These are phyloP conservation scores for Pseudocercospora vitis DNA, from an alignment of 2,329 filamentous ascomycete species.

Conservation along the genomic window DNA sequence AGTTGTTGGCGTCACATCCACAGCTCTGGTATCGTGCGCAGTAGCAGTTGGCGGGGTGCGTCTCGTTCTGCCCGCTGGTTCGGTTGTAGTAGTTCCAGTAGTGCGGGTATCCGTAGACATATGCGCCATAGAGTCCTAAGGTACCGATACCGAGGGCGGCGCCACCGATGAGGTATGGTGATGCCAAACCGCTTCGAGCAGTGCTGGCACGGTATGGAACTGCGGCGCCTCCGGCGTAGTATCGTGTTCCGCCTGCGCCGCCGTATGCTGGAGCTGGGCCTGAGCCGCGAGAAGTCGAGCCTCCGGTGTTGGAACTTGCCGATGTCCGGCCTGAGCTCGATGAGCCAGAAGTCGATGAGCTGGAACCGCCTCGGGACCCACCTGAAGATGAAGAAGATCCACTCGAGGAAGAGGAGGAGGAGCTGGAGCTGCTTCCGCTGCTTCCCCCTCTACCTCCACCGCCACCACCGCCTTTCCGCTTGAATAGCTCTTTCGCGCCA, in stretches of 20 bases:
- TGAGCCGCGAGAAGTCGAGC: conserved; percentile 56
- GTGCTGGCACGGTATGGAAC: conserved; percentile 60
- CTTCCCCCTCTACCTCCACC: conserved; percentile 47
- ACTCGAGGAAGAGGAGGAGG: conserved; percentile 27
- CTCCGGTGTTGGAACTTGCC: conserved; percentile 19
- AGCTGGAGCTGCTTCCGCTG: conserved; percentile 29
- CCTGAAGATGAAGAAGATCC: conserved; percentile 22
- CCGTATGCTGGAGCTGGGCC: conserved; percentile 60
- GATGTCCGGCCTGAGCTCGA: conserved; percentile 24
- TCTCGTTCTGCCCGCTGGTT: conserved; percentile 55
- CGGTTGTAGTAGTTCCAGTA: conserved; percentile 56
- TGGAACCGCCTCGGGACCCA: conserved; percentile 24
- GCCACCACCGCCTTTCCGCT: conserved; percentile 50
- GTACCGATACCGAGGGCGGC: conserved; percentile 45
- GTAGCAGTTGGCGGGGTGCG: conserved; percentile 60
- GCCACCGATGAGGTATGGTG: conserved; percentile 54
- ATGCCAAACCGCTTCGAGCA: conserved; percentile 52
- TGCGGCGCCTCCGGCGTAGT: conserved; percentile 61
- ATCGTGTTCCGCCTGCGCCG: conserved; percentile 57
- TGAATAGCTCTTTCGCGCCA: conserved; percentile 38
- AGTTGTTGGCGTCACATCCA: conserved; percentile 63
- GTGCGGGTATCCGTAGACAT: conserved; percentile 60
- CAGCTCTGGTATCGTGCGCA: conserved; percentile 61
- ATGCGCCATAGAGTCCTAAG: conserved; percentile 63
- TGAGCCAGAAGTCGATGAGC: conserved; percentile 22